Evolutionary conservation across 139 green algal species (phyloP), one percentile per base, ranked within the genome.

Genomic region (Deuterostichococcus epilithicus): DNA sequence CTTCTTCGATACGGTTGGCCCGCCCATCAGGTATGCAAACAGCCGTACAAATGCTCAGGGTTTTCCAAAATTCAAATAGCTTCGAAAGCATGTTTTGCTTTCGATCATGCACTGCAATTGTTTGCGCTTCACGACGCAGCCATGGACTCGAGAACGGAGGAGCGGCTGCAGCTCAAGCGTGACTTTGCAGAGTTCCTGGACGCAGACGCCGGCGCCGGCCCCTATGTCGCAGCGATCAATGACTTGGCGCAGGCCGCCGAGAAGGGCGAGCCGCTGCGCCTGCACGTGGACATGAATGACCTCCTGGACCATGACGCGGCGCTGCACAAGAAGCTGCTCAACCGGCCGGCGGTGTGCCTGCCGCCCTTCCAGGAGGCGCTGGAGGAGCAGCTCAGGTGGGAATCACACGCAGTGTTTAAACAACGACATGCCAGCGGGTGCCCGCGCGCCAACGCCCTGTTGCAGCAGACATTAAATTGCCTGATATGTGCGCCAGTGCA

Each of bases 361-460:
- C 88, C 84, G 26, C 82, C 92, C 1, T 96, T 98, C 70, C 88
- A 97, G 76, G 92, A 97, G 63, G 94, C 94, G 3, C 79, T 98
- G 18, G 84, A 87, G 23, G 94, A 97, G 33, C 74, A 85, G 36
- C 76, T 91, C 52, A 63, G 52, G 52, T 63, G 52, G 3, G 3
- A 5, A 28, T 63, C 63, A 86, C n/a, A n/a, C n/a, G n/a, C n/a
- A n/a, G n/a, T n/a, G n/a, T n/a, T n/a, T n/a, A n/a, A n/a, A n/a
- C n/a, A n/a, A n/a, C n/a, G n/a, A n/a, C n/a, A n/a, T n/a, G n/a
- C n/a, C n/a, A n/a, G n/a, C n/a, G n/a, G n/a, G n/a, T n/a, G n/a
- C 42, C 13, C 42, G 42, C 8, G 42, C 42, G 42, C 42, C 42
- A 83, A 78, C 52, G 60, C 82, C 44, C 32, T 5, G 66, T 78